Evolutionary conservation across 371 early-diverging fungal species (phyloP), one percentile per base, ranked within the genome.

Genomic region (Actinomortierella ambigua): DNA sequence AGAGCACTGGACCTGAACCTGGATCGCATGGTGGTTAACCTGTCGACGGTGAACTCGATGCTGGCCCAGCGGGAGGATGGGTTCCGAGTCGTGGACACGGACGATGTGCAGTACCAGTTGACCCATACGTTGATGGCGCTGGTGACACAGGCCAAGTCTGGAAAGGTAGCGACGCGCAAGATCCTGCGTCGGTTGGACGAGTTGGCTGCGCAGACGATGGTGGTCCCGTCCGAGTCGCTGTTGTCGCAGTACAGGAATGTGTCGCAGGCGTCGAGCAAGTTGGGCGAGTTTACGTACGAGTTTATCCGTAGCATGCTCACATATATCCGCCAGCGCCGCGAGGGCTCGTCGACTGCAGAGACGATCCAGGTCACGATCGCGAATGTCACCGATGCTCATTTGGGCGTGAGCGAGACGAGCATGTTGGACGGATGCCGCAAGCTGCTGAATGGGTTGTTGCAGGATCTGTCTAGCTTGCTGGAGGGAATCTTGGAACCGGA

Each of bases 81-180:
- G 8, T 40, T 73, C 14, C 65, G 62, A 5, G 39, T 64, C 24
- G 84, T 80, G 28, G 90, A 86, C 46, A 53, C 75, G 22, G 87
- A 83, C 14, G 68, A 75, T 53, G 68, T 90, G 43, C 83, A 83
- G 34, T 65, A 75, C 34, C 83, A 88, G 39, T 78, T 90, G 58
- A 44, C 86, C 7, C 85, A 87, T 15, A 84, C 87, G 0, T 60
- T 89, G 8, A 73, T 78, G 6, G 77, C 77, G 20, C 68, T 89
- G 18, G 63, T 87, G 20, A 68, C 82, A 24, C 82, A 86, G 65
- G 85, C 84, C 50, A 89, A 86, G 77, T 82, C 82, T 27, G 83
- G 82, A 57, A 90, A 90, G 63, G 81, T 81, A 1, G 65, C 76
- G 11, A 85, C 88, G 11, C 82, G 84, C 85, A 92, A 91, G 81